Base-by-base conservation (phyloP, 306 rosid genomes). In the Acacia confusa region DNA sequence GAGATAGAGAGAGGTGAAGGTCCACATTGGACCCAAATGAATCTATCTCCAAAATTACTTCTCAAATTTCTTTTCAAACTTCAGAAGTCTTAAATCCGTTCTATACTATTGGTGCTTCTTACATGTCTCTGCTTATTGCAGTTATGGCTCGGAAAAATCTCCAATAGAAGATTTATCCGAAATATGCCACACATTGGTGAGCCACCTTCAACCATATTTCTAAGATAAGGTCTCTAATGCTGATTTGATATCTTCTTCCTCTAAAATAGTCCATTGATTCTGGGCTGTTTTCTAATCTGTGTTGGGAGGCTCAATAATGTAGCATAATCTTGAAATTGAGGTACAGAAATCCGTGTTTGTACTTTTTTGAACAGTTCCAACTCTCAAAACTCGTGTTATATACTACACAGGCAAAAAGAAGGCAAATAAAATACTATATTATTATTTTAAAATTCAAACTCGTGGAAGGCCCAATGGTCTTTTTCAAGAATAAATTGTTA, bases 151-250 rank as follows among this genome's bases (percentile, higher is more conserved):
- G 0, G 90, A 92, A 83, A 52, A 89, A 57, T 89, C 88, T 81
- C 98, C 97, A 36, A 87, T 95, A 36, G 92, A 83, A 75, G 97
- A 92, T 87, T 87, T 91, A 85, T 89, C 97, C 60, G 94, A 91
- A 86, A 85, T 92, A 81, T 92, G 98, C 89, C 88, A 90, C 73
- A 80, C 95, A 64, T 19, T 88, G 90, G 97, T 95, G 84, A 91
- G 97, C 80, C 77, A 75, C 82, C 10, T 81, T 75, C 14, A 47
- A 27, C 58, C 70, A 38, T 0, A 27, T 74, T 75, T 77, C 77
- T 67, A n/a, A 41, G 34, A 47, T 61, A 57, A 74, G 73, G 30
- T 73, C 32, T 15, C 55, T 50, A 36, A 25, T 63, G 72, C 44
- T 65, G 76, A 50, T 63, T 36, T 76, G 68, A 70, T 28, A 66